phyloP scores from a whole-genome alignment of 495 filamentous ascomycete genomes.

The Tuber umbilicatum region DNA sequence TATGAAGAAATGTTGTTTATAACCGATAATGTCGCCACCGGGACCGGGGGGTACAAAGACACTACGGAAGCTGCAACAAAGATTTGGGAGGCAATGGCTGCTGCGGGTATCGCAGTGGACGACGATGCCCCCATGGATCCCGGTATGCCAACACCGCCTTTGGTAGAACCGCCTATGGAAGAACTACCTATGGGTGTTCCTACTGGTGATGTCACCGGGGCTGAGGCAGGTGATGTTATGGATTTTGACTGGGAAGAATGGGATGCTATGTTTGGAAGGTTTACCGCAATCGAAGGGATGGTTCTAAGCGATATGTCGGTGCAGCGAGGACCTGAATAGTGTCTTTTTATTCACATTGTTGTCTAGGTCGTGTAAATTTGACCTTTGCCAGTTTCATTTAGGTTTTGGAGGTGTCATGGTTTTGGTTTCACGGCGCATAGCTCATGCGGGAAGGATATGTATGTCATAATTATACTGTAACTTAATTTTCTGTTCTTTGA shows the following conservation, averaged over 20 bases:
- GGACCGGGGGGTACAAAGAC: neutral
- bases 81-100: neutral
- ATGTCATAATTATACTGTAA: neutral
- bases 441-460: neutral
- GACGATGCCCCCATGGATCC: neutral
- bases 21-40: neutral
- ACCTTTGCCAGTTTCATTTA: slow-evolving; percentile 1
- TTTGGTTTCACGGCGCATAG: slow-evolving; percentile 2
- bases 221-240: slow-evolving; percentile 22
- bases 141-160: neutral
- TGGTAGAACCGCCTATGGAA: neutral
- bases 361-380: neutral
- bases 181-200: neutral
- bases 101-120: neutral
- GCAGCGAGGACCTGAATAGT: neutral
- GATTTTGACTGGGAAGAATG: slow-evolving; percentile 41
- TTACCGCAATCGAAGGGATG: slow-evolving; percentile 27
- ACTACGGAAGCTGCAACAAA: neutral
- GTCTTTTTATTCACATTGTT: neutral
- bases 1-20: slow-evolving; percentile 1
- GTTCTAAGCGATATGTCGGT: neutral
- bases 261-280: slow-evolving; percentile 41
- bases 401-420: neutral
- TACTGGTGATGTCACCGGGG: neutral
- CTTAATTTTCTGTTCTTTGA: neutral